These are phyloP conservation scores for Leccinum uliginosum DNA, from an alignment of 768 basidiomycete species.

Conservation along the genomic window DNA sequence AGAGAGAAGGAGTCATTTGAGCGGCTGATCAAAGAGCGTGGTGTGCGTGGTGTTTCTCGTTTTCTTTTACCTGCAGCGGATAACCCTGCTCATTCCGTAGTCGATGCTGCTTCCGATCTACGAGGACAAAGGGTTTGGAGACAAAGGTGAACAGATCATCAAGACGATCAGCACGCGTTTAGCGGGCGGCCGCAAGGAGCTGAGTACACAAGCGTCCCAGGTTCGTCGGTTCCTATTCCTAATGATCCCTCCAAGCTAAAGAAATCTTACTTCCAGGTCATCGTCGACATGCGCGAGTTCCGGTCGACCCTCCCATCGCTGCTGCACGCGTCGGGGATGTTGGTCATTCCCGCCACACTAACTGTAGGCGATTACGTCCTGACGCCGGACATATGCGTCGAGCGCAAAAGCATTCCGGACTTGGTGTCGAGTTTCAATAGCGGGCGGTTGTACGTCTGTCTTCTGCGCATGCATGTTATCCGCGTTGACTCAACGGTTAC, in stretches of 20 bases:
- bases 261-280: constrained; percentile 52
- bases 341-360: constrained; percentile 87
- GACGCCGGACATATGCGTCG: constrained; percentile 92
- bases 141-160: constrained; percentile 53
- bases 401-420: constrained; percentile 93
- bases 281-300: constrained; percentile 97
- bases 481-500: not conserved
- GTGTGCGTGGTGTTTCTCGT: constrained; percentile 47
- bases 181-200: constrained; percentile 77
- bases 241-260: not conserved
- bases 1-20: constrained; percentile 95
- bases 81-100: constrained; percentile 36
- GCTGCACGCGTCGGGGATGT: constrained; percentile 74
- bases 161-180: constrained; percentile 80
- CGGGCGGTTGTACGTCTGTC: constrained; percentile 74
- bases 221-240: constrained; percentile 30
- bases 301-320: constrained; percentile 87
- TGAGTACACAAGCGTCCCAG: constrained; percentile 60
- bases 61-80: not conserved
- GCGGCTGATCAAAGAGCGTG: constrained; percentile 85
- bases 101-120: constrained; percentile 84
- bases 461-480: not conserved
- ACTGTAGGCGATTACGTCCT: constrained; percentile 96
- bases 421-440: constrained; percentile 90
- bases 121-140: constrained; percentile 51